phyloP scores from a whole-genome alignment of 2,329 filamentous ascomycete species.

The Neofusicoccum kwambonambiense region DNA sequence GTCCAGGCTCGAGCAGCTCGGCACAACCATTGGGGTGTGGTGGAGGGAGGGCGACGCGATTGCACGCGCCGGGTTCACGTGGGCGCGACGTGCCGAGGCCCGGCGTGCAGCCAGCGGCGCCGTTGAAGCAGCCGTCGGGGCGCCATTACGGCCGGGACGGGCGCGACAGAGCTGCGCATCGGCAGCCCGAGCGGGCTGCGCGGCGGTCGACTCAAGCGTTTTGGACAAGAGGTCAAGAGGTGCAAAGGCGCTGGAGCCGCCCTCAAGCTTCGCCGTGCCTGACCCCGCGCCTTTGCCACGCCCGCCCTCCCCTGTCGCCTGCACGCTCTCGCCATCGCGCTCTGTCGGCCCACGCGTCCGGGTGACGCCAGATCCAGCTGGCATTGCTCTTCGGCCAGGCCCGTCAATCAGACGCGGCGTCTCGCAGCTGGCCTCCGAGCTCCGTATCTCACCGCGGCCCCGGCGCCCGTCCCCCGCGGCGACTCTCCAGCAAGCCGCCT shows the following conservation, averaged over 20 bases:
- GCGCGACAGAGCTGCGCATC: no score
- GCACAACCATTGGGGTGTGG: neutral
- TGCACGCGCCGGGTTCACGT: neutral
- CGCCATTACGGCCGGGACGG: neutral
- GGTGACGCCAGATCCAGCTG: neutral
- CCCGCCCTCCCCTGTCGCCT: neutral
- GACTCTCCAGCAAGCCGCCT: neutral
- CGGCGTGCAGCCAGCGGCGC: neutral
- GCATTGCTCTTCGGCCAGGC: neutral
- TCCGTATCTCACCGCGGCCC: neutral
- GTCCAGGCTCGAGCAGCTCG: neutral
- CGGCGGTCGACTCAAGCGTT: conserved; percentile 9
- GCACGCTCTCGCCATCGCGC: neutral
- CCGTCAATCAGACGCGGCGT: neutral
- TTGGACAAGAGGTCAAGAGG: neutral
- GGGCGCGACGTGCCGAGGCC: conserved; percentile 7
- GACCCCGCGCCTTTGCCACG: neutral
- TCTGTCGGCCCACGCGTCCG: neutral
- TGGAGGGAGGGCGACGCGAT: neutral
- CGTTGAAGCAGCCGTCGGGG: no score
- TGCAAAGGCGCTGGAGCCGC: neutral
- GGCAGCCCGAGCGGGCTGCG: neutral
- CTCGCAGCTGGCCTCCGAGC: neutral
- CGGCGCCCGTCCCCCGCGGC: neutral
- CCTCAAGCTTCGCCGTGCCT: conserved; percentile 6